Conservation (phyloP, 2,329 filamentous ascomycete genomes). For the Elsinoe arachidis region DNA sequence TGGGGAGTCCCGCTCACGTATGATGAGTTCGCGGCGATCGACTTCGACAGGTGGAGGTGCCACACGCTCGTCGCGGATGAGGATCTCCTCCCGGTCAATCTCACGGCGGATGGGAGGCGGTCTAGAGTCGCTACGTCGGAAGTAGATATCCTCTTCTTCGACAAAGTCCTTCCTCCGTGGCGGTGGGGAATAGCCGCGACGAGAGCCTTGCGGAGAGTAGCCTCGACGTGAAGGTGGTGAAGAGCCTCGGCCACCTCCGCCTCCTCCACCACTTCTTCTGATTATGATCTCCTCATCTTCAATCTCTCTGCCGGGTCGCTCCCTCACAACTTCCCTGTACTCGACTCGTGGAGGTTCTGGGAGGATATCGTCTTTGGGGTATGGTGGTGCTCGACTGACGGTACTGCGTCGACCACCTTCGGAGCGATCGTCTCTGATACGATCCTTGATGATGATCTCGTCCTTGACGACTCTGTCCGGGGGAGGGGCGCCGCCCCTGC, state of each 20-base stretch:
- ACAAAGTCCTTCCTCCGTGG: conserved; percentile 14
- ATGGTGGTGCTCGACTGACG: neutral
- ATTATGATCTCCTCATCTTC: conserved; percentile 21
- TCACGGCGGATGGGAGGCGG: conserved; percentile 17
- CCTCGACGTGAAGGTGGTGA: conserved; percentile 1
- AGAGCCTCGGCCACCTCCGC: conserved; percentile 14
- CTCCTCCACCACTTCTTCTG: conserved; percentile 20
- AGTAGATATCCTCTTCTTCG: conserved; percentile 30
- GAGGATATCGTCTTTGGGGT: conserved; percentile 5
- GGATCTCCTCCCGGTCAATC: conserved; percentile 16
- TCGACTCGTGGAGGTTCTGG: neutral
- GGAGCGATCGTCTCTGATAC: conserved; percentile 13
- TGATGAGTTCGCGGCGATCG: conserved; percentile 35
- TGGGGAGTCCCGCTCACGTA: conserved; percentile 23
- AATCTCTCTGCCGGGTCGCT: conserved; percentile 10
- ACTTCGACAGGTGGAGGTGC: conserved; percentile 20
- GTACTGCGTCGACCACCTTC: conserved; percentile 7
- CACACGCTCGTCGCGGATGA: conserved; percentile 16
- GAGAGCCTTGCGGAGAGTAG: conserved; percentile 14
- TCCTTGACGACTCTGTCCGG: conserved; percentile 33
- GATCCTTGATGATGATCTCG: conserved; percentile 32
- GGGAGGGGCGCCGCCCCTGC: conserved; percentile 16
- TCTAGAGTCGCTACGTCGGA: conserved; percentile 22
- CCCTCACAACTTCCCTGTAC: conserved; percentile 4
- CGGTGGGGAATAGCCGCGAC: conserved; percentile 16